Percentiles rank a stretch among this genome's conserved stretches.
phyloP scores from a whole-genome alignment of 2,329 filamentous ascomycete species.

The Lachnellula cervina region DNA sequence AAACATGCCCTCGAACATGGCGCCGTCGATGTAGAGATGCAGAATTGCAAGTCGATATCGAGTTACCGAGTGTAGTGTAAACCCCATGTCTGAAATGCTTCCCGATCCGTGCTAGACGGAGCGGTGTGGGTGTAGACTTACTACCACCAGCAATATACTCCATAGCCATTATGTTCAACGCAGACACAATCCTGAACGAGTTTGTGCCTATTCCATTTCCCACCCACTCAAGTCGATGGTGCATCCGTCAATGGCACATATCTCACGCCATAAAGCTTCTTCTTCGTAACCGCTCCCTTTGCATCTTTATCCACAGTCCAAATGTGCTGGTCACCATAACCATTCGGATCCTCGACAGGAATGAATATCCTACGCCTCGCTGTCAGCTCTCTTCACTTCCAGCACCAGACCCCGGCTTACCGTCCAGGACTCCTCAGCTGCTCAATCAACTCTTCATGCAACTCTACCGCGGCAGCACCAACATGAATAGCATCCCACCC shows the following conservation, averaged over 20 bases:
- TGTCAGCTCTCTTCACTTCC: slow-evolving; percentile 3
- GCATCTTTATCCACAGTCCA: slow-evolving; percentile 70
- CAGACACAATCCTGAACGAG: no score
- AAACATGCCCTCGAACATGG: no score
- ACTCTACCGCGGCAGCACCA: slow-evolving; percentile 71
- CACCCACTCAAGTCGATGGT: slow-evolving; percentile 33
- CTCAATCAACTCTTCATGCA: slow-evolving; percentile 67
- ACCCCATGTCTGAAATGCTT: no score
- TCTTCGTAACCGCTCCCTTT: slow-evolving; percentile 55
- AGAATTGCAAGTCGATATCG: no score
- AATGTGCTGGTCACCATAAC: slow-evolving; percentile 52
- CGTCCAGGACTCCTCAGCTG: slow-evolving; percentile 76
- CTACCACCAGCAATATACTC: no score
- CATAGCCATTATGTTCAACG: no score
- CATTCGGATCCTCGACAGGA: slow-evolving; percentile 56
- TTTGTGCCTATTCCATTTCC: background rate
- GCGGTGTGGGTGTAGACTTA: no score
- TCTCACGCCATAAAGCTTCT: slow-evolving; percentile 63
- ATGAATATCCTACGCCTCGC: slow-evolving; percentile 60
- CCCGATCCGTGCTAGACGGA: no score
- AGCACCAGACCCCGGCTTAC: slow-evolving; percentile 28
- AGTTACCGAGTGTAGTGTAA: no score
- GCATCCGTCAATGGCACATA: slow-evolving; percentile 77
- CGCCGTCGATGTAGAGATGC: no score
- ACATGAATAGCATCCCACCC: slow-evolving; percentile 94